Conservation (phyloP, 2,329 filamentous ascomycete genomes). For the Pestalotiopsis fici region DNA sequence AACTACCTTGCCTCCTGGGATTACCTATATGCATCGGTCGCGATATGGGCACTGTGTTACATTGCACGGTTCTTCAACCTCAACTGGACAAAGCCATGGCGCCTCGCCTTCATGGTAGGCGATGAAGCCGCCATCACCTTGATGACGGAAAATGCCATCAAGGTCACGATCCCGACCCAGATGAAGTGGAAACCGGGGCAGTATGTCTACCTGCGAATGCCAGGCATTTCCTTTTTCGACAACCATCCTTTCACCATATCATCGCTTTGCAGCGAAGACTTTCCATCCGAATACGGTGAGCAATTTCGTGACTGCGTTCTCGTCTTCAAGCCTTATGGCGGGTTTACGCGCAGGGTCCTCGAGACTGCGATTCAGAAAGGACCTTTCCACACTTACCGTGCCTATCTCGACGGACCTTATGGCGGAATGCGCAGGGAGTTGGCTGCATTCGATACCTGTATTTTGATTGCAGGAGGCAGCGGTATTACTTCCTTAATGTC, state of each 20-base stretch:
- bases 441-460: conserved; percentile 89
- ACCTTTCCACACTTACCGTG: conserved; percentile 87
- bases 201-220: conserved; percentile 93
- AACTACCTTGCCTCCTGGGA: conserved; percentile 90
- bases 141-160: conserved; percentile 91
- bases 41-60: conserved; percentile 78
- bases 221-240: conserved; percentile 84
- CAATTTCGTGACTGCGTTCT: conserved; percentile 85
- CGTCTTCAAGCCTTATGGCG: conserved; percentile 88
- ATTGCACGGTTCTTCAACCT: conserved; percentile 76
- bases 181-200: conserved; percentile 93
- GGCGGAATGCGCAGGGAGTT: conserved; percentile 91
- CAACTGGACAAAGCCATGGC: conserved; percentile 85
- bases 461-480: conserved; percentile 90
- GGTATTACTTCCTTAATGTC: conserved; percentile 93
- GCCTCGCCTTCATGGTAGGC: conserved; percentile 79
- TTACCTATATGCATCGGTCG: conserved; percentile 81
- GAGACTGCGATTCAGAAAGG: conserved; percentile 82
- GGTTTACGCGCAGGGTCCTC: conserved; percentile 86
- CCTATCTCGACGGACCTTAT: conserved; percentile 92
- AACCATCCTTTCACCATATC: conserved; percentile 97
- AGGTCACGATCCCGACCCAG: conserved; percentile 90
- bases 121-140: conserved; percentile 89
- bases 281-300: conserved; percentile 88
- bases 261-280: conserved; percentile 89